Evolutionary conservation across 2,329 filamentous ascomycete genomes (phyloP).

Genomic region (Aspergillus terreus): DNA sequence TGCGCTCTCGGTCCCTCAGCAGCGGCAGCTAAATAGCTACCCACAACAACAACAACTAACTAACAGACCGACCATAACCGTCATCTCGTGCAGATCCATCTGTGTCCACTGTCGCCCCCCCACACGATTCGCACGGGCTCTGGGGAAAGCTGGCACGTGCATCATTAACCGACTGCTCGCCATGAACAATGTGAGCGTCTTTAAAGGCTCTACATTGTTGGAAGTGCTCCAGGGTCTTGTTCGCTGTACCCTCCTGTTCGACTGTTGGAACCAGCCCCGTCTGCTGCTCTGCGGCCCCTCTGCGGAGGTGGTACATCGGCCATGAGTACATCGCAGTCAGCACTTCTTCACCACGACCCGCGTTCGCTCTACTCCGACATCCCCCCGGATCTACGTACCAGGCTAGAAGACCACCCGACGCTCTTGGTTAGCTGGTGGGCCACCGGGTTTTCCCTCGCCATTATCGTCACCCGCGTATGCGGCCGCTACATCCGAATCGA

Average conservation of each 20-base stretch:
- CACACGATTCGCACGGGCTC: slow-evolving; percentile 2
- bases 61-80: no score
- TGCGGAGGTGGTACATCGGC: slow-evolving; percentile 33
- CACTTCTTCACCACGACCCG: slow-evolving; percentile 20
- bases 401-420: slow-evolving; percentile 72
- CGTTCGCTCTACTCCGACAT: slow-evolving; percentile 45
- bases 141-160: slow-evolving; percentile 5
- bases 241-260: neutral
- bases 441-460: slow-evolving; percentile 73
- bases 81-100: neutral
- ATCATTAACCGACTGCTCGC: neutral
- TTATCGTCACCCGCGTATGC: slow-evolving; percentile 76
- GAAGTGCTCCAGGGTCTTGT: neutral
- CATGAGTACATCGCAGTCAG: slow-evolving; percentile 17
- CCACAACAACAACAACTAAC: no score
- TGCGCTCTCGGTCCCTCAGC: no score
- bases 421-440: slow-evolving; percentile 96
- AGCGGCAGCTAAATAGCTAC: no score
- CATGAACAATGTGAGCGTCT: slow-evolving; percentile 8
- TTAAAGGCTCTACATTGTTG: slow-evolving; percentile 2
- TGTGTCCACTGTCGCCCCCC: neutral
- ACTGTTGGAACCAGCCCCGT: neutral
- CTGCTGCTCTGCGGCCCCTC: slow-evolving; percentile 27
- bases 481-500: slow-evolving; percentile 86
- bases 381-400: slow-evolving; percentile 51